phyloP scores from a whole-genome alignment of 805 yeast genomes.

The Kazachstania kunashirensis region DNA sequence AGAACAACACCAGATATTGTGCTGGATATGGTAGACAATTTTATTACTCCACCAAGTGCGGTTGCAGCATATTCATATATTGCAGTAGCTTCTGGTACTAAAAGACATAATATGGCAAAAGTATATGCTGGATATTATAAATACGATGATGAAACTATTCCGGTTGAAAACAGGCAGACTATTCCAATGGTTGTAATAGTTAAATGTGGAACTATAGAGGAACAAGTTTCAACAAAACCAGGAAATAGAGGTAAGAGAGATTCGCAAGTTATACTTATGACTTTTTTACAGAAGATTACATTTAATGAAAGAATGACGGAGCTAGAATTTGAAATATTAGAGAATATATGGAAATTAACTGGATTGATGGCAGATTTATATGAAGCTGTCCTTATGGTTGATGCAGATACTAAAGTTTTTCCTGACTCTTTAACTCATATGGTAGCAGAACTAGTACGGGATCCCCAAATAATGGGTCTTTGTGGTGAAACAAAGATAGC shows the following conservation, averaged over 20 bases:
- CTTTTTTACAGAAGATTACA: constrained; percentile 76
- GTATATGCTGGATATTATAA: constrained; percentile 90
- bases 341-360: constrained; percentile 69
- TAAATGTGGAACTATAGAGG: constrained; percentile 82
- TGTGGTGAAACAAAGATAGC: constrained; percentile 94
- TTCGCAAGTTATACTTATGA: constrained; percentile 84
- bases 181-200: constrained; percentile 72
- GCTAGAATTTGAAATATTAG: constrained; percentile 69
- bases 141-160: constrained; percentile 67
- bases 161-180: constrained; percentile 72
- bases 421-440: constrained; percentile 85
- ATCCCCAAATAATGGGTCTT: constrained; percentile 80
- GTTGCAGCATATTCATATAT: constrained; percentile 82
- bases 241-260: constrained; percentile 97
- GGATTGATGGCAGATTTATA: constrained; percentile 78
- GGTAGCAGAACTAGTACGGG: constrained; percentile 82
- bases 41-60: constrained; percentile 59
- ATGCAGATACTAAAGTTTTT: constrained; percentile 83
- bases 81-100: constrained; percentile 89
- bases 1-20: constrained; percentile 83
- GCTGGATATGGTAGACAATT: constrained; percentile 75
- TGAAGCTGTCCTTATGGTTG: constrained; percentile 83
- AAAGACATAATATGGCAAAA: constrained; percentile 96
- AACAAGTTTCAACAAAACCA: constrained; percentile 60
- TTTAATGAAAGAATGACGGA: constrained; percentile 93